Percentiles rank a stretch among this genome's conserved stretches.
Evolutionary conservation across 2,329 filamentous ascomycete genomes (phyloP).

Genomic region (Peltaster fructicola): DNA sequence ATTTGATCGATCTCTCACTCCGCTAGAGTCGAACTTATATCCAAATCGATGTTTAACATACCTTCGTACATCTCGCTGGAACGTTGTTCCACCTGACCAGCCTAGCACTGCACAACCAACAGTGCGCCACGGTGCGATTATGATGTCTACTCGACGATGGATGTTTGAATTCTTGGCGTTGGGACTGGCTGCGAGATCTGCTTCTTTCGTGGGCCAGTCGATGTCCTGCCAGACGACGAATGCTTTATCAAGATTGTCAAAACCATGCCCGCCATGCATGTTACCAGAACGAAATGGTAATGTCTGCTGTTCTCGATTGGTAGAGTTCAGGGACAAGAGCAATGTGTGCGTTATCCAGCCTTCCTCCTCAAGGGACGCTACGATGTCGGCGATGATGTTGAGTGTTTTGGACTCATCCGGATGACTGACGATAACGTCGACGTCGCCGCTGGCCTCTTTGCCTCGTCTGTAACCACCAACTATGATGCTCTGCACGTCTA

Average conservation of each 20-base stretch:
- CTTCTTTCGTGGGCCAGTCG: slow-evolving; percentile 20
- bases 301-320: slow-evolving; percentile 52
- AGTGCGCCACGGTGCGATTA: slow-evolving; percentile 74
- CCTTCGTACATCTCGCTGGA: slow-evolving; percentile 66
- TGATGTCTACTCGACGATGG: slow-evolving; percentile 81
- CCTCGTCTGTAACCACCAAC: slow-evolving; percentile 72
- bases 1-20: slow-evolving; percentile 49
- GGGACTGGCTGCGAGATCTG: slow-evolving; percentile 18
- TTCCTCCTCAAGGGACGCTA: slow-evolving; percentile 49
- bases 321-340: slow-evolving; percentile 49
- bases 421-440: slow-evolving; percentile 73
- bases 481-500: slow-evolving; percentile 41
- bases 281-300: slow-evolving; percentile 33
- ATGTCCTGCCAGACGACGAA: slow-evolving; percentile 82
- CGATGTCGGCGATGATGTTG: slow-evolving; percentile 54
- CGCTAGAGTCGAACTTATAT: slow-evolving; percentile 85
- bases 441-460: slow-evolving; percentile 57
- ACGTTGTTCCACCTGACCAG: slow-evolving; percentile 80
- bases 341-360: slow-evolving; percentile 70
- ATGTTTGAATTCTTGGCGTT: slow-evolving; percentile 47
- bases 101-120: slow-evolving; percentile 75
- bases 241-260: slow-evolving; percentile 82
- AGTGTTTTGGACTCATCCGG: slow-evolving; percentile 50
- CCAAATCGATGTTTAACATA: slow-evolving; percentile 56
- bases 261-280: slow-evolving; percentile 38